Evolutionary conservation across 768 basidiomycete species (phyloP), one percentile per base, ranked within the genome.

Genomic region (Cyclocybe cylindracea): DNA sequence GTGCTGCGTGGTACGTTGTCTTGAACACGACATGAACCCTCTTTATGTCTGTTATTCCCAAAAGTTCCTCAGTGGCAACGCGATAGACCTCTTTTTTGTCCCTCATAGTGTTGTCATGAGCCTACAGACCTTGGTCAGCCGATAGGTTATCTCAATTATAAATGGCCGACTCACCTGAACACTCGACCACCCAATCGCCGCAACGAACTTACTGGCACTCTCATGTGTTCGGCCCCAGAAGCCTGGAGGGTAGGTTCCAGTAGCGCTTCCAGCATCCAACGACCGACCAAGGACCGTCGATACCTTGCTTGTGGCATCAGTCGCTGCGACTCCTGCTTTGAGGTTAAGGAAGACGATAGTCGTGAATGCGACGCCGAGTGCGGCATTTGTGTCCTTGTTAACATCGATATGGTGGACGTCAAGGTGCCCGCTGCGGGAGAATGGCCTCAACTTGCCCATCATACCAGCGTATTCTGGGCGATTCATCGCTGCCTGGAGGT

Each of bases 371-470:
- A 57, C 61, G 7, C 37, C 33, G 39, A 63, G 51, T 4, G 57
- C 52, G 4, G 45, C 16, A 10, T 38, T 39, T 9, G 44, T 46
- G 29, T 60, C 57, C 11, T 56, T 44, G 34, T 55, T 48, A 40
- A 63, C 60, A 16, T 60, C 48, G 6, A 63, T 55, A 34, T 58
- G 55, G 34, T 52, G 50, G 46, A 56, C 54, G 39, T 53, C 46
- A 18, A 58, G n/a, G 29, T 13, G 19, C 2, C 55, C 55, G 18
- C 44, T 51, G 11, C 44, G 42, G n/a, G 57, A 48, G 39, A 38
- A 55, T 10, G 59, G 52, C 16, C 46, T 50, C 13, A 58, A 31
- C 31, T 48, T 43, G 4, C 38, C 55, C n/a, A 58, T 42, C 43
- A 60, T 50, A 5, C 40, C 32, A 6, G 57, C 37, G 36, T 60